Percentiles rank a stretch among this genome's conserved stretches.
Conservation (phyloP, 202 grass and related monocot genomes). For the Tripidium arundinaceum region DNA sequence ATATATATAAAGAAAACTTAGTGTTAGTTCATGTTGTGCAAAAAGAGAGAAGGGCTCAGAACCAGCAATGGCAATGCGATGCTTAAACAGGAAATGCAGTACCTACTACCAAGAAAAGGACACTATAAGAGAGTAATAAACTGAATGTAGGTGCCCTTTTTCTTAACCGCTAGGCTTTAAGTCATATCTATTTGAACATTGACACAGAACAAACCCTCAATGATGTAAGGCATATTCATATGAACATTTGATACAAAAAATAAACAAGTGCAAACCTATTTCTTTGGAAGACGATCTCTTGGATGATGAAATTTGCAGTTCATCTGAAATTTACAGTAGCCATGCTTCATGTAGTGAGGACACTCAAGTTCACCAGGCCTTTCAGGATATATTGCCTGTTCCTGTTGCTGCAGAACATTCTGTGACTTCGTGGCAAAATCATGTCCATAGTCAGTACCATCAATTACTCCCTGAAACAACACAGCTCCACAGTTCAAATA, state of each 20-base stretch:
- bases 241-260: neutral
- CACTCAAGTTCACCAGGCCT: slow-evolving; percentile 48
- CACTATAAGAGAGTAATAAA: neutral
- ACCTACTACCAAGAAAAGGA: slow-evolving; percentile 1
- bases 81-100: neutral
- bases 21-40: neutral
- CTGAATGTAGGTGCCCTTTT: neutral
- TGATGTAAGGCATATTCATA: neutral
- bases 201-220: neutral
- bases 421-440: neutral
- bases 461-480: slow-evolving; percentile 28
- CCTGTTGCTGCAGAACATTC: slow-evolving; percentile 19
- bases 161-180: neutral
- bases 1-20: neutral
- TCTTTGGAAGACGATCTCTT: slow-evolving; percentile 17
- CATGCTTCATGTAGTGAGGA: slow-evolving; percentile 51
- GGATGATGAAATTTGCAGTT: slow-evolving; percentile 63
- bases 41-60: neutral
- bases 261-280: slow-evolving; percentile 6
- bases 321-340: slow-evolving; percentile 48
- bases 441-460: neutral
- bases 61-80: neutral
- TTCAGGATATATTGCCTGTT: slow-evolving; percentile 34
- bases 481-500: slow-evolving; percentile 13
- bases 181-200: neutral